Evolutionary conservation across 2,329 filamentous ascomycete genomes (phyloP), one percentile per base, ranked within the genome.

Genomic region (Alternaria incomplexa): DNA sequence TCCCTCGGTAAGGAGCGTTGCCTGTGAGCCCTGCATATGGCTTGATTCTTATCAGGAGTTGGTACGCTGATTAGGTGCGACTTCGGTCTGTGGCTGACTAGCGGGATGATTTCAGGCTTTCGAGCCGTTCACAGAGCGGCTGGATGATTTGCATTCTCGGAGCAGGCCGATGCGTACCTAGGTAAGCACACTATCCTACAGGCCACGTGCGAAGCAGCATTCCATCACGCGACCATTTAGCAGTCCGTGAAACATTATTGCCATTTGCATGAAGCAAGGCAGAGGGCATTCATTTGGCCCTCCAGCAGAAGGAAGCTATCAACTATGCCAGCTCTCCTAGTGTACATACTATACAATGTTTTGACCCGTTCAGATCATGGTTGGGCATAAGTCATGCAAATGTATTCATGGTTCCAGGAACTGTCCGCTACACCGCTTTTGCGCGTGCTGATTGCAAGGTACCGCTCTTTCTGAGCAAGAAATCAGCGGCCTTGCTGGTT

Each of bases 401-500:
- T 36, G 28, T 22, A 51, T 51, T 36, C 28, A 32, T 51, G 28
- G 20, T 52, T 22, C 30, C 30, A 10, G 5, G 36, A 17, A 40
- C 36, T 40, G 36, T 40, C 36, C 36, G 36, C 30, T 61, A 61
- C 28, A 25, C 58, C 20, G 32, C 52, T 10, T 44, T 56, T 12
- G 52, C 13, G 15, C 25, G 23, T 6, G 58, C 45, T 6, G 36
- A 26, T 43, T 47, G 22, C 58, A 43, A 58, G 40, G 58, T 20
- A 12, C 44, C 43, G 6, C 56, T 59, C 53, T 47, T 59, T 46
- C 56, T 64, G 3, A 54, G 45, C 53, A 68, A 55, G 30, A 61
- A 65, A 6, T 23, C 50, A 6, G 62, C 59, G 20, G 51, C 62
- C 48, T 63, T 67, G 23, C 52, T 59, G n/a, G 59, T 63, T 23